A percentile compares a stretch with the other conserved stretches of the same genome.
Conservation (phyloP, 495 filamentous ascomycete genomes). For the Pyrenopolyporus hunteri region DNA sequence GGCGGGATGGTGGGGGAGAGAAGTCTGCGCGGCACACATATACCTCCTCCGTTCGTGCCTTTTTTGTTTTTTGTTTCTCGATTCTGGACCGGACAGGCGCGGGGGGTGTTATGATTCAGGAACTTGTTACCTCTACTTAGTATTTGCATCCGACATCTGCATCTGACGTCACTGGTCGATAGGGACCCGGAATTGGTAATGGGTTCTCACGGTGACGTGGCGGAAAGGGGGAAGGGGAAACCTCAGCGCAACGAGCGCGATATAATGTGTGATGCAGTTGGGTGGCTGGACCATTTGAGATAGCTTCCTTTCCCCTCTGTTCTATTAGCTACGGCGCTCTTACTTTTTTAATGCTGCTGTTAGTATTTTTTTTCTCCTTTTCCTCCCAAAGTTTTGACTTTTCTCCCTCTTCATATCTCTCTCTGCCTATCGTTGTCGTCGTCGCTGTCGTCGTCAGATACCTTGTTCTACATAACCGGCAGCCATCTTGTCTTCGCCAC, state of each 20-base stretch:
- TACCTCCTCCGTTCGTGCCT: constrained; percentile 50
- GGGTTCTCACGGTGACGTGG: constrained; percentile 38
- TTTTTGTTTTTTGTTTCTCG: constrained; percentile 38
- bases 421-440: constrained; percentile 22
- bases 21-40: constrained; percentile 56
- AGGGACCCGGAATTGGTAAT: constrained; percentile 50
- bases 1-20: constrained; percentile 44
- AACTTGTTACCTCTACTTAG: constrained; percentile 40
- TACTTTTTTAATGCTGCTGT: constrained; percentile 52
- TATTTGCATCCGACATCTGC: constrained; percentile 48
- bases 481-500: constrained; percentile 30
- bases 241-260: constrained; percentile 51
- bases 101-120: constrained; percentile 37
- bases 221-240: constrained; percentile 44
- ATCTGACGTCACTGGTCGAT: constrained; percentile 53
- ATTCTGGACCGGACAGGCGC: constrained; percentile 40
- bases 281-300: constrained; percentile 60
- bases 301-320: constrained; percentile 51
- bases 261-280: constrained; percentile 59
- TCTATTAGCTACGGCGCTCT: constrained; percentile 57
- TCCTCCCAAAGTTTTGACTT: no score
- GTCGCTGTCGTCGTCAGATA: constrained; percentile 43
- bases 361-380: constrained; percentile 27
- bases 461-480: constrained; percentile 50
- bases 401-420: constrained; percentile 27